Conservation (phyloP, 2,329 filamentous ascomycete species). For the Seiridium cupressi region DNA sequence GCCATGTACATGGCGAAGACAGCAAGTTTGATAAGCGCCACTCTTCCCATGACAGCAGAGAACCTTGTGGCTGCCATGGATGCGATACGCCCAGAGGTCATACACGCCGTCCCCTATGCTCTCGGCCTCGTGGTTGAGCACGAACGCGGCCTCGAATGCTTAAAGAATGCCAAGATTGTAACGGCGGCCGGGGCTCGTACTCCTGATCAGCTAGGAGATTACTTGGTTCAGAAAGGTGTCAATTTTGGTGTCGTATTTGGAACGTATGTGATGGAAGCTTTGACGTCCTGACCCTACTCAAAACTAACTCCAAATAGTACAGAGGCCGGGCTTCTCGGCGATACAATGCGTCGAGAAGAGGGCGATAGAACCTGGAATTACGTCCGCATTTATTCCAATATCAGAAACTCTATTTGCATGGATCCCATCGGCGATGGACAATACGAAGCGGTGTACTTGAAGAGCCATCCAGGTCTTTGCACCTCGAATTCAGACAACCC, state of each 20-base stretch:
- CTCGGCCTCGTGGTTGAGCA: constrained; percentile 56
- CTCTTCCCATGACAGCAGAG: constrained; percentile 44
- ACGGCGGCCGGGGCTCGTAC: constrained; percentile 51
- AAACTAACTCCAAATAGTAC: constrained; percentile 37
- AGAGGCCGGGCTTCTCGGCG: constrained; percentile 36
- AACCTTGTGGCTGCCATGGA: constrained; percentile 39
- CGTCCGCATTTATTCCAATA: constrained; percentile 33
- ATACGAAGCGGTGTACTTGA: constrained; percentile 29
- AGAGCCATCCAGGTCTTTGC: constrained; percentile 30
- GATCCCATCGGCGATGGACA: constrained; percentile 19
- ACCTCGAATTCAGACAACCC: constrained; percentile 35
- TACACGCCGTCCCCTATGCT: constrained; percentile 56
- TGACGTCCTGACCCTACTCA: constrained; percentile 16
- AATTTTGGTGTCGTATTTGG: constrained; percentile 50
- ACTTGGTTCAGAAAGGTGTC: constrained; percentile 44
- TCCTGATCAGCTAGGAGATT: constrained; percentile 51
- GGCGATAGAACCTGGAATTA: constrained; percentile 41
- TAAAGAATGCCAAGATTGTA: constrained; percentile 43
- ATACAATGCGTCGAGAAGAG: constrained; percentile 42
- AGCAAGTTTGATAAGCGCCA: no score
- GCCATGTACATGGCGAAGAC: no score
- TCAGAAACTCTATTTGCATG: constrained; percentile 34
- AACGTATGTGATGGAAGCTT: constrained; percentile 30
- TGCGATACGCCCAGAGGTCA: constrained; percentile 40
- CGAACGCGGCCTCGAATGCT: constrained; percentile 42